A percentile compares a stretch with the other conserved stretches of the same genome.
Conservation (phyloP, 2,329 filamentous ascomycete genomes). For the Laburnicola sp. region DNA sequence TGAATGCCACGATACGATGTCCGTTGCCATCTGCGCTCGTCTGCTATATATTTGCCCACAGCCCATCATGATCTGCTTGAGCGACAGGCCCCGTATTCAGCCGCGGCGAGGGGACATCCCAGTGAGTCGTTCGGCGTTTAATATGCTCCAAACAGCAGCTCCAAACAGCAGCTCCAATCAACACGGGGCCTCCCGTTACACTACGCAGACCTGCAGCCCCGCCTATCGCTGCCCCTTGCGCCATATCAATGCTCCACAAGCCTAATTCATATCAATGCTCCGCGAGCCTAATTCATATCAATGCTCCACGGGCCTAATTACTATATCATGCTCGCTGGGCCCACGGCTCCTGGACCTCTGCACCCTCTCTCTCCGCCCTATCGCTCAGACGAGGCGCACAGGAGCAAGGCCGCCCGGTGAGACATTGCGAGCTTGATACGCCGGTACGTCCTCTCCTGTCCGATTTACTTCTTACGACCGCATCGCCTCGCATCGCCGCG, state of each 20-base stretch:
- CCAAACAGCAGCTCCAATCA: slow-evolving; percentile 1
- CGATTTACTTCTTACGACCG: neutral
- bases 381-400: neutral
- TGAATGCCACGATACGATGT: neutral
- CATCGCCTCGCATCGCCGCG: neutral
- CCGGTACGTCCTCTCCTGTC: neutral
- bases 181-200: neutral
- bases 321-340: neutral
- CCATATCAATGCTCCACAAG: neutral
- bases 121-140: neutral
- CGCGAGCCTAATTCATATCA: neutral
- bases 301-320: neutral
- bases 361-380: slow-evolving; percentile 2
- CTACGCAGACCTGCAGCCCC: neutral
- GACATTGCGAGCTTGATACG: neutral
- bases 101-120: neutral
- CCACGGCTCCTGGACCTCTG: neutral
- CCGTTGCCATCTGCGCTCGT: too few relatives aligned
- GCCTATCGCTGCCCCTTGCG: slow-evolving; percentile 7
- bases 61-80: neutral
- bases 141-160: slow-evolving; percentile 1
- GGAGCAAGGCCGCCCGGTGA: neutral
- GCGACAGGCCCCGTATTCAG: neutral
- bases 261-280: slow-evolving; percentile 1
- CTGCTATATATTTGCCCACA: neutral